These are phyloP conservation scores for Physocladia obscura DNA, from an alignment of 192 early-diverging fungal species.

Conservation along the genomic window DNA sequence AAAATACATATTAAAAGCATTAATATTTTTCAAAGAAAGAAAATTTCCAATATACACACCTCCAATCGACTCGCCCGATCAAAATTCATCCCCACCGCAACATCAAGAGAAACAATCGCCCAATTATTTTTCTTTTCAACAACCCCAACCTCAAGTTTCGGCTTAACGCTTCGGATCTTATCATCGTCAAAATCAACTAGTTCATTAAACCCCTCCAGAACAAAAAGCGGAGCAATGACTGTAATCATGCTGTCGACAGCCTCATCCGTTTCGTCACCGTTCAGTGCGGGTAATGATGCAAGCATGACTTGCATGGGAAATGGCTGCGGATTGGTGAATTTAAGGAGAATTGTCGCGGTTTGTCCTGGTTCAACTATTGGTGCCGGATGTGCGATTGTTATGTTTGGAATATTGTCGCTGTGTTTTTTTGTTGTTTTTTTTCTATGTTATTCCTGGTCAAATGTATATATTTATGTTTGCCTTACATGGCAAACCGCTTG, in stretches of 20 bases:
- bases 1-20: background rate
- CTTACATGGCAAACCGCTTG: constrained; percentile 79
- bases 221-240: constrained; percentile 4
- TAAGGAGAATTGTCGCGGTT: background rate
- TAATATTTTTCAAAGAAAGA: background rate
- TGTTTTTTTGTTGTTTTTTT: background rate
- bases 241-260: background rate
- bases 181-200: constrained; percentile 42
- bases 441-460: too few species aligned
- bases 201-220: constrained; percentile 10
- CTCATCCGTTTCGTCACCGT: background rate
- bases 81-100: constrained; percentile 59
- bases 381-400: constrained; percentile 57
- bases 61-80: constrained; percentile 45
- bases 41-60: background rate
- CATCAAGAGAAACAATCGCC: constrained; percentile 59
- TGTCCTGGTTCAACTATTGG: background rate
- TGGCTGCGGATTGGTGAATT: constrained; percentile 2
- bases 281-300: background rate
- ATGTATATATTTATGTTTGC: too few species aligned
- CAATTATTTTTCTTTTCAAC: constrained; percentile 64
- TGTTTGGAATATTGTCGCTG: constrained; percentile 76
- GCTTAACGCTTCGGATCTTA: constrained; percentile 30
- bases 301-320: background rate
- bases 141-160: constrained; percentile 47